These are phyloP conservation scores for Chamaecyparis obtusa DNA, from an alignment of 75 land plant genomes.

Conservation along the genomic window DNA sequence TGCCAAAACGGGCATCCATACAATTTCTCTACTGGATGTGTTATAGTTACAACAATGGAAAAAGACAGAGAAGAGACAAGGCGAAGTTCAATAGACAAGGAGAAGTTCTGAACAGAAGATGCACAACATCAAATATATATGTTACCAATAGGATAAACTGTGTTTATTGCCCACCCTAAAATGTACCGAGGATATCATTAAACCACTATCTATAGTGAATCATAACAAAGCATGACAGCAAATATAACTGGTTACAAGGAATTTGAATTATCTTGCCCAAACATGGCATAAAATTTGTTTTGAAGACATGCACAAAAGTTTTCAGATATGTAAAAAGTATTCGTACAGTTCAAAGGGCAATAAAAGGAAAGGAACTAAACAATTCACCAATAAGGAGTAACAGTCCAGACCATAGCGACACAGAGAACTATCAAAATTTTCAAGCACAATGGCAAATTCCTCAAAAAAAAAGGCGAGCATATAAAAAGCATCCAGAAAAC, in stretches of 20 bases:
- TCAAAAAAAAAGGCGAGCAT: background rate
- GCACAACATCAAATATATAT: background rate
- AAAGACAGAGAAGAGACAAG: no score
- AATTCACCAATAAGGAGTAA: background rate
- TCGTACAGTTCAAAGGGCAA: background rate
- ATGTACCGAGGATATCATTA: background rate
- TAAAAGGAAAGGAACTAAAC: background rate
- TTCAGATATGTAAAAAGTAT: background rate
- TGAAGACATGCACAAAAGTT: background rate
- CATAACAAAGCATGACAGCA: background rate
- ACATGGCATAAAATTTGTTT: background rate
- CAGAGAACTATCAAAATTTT: background rate
- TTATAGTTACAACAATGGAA: background rate
- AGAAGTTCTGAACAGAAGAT: background rate
- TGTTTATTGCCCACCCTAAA: background rate
- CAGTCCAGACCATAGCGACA: background rate
- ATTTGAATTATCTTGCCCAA: background rate
- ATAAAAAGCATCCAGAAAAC: background rate
- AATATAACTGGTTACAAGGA: background rate
- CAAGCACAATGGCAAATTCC: background rate
- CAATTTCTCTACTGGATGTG: background rate
- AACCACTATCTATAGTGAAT: background rate
- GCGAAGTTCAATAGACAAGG: background rate
- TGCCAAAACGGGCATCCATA: background rate
- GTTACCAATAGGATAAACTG: background rate